Conservation (phyloP, 352 stramenopile genomes). For the Phytophthora quininea region DNA sequence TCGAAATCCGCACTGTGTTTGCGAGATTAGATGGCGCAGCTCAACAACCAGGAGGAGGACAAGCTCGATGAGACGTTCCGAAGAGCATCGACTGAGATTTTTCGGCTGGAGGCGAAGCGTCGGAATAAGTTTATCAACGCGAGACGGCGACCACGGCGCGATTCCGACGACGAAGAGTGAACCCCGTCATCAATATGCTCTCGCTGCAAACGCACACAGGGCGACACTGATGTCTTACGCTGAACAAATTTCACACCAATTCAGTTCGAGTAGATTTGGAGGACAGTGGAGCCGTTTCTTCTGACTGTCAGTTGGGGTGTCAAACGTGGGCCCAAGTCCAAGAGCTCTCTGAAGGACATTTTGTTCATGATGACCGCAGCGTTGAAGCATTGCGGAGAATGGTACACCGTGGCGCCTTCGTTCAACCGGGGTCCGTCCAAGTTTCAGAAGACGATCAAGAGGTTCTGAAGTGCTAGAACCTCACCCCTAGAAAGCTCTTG, state of each 20-base stretch:
- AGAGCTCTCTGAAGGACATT: constrained; percentile 6
- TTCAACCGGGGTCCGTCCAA: background rate
- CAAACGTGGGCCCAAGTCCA: background rate
- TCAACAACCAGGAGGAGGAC: background rate
- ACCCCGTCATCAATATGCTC: background rate
- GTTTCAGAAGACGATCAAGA: constrained; percentile 9
- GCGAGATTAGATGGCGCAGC: too few relatives aligned
- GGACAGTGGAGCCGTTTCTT: background rate
- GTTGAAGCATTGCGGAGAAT: constrained; percentile 12
- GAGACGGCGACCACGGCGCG: background rate
- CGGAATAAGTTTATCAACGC: background rate
- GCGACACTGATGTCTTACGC: background rate
- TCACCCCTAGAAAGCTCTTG: background rate
- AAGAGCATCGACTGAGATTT: background rate
- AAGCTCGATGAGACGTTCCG: background rate
- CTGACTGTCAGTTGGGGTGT: constrained; percentile 3
- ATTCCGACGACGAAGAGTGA: background rate
- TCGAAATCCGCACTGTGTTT: too few relatives aligned
- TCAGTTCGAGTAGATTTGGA: constrained; percentile 6
- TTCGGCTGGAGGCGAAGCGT: background rate
- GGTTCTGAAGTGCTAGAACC: background rate
- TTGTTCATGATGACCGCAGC: constrained; percentile 5
- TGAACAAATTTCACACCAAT: background rate
- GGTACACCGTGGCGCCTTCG: background rate
- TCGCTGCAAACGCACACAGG: background rate